Conservation (phyloP, 1,139 yeast genomes). For the Magnusiomyces starmeri region DNA sequence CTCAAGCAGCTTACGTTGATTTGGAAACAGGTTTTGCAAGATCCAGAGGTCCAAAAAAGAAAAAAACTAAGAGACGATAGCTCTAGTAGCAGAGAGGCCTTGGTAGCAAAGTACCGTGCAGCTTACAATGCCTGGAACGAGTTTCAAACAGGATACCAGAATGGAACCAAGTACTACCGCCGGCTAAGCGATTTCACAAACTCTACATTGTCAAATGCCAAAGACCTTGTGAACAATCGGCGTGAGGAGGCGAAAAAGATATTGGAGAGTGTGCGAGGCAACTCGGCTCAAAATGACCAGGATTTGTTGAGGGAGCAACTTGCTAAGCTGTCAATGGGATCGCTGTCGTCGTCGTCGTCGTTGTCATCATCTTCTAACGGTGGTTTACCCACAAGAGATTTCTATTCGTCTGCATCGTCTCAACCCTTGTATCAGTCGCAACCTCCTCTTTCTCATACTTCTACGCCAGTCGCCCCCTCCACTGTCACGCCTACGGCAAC, state of each 20-base stretch:
- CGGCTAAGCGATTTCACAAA: constrained; percentile 44
- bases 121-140: constrained; percentile 50
- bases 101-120: constrained; percentile 44
- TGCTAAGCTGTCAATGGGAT: constrained; percentile 20
- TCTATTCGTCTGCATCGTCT: no score
- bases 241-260: constrained; percentile 31
- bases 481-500: no score
- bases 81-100: constrained; percentile 36
- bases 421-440: no score
- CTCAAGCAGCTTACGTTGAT: constrained; percentile 49
- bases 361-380: constrained; percentile 13
- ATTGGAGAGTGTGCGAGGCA: constrained; percentile 15
- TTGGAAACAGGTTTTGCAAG: constrained; percentile 51
- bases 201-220: constrained; percentile 36
- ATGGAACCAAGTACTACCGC: constrained; percentile 58
- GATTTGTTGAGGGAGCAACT: constrained; percentile 26
- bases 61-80: constrained; percentile 35
- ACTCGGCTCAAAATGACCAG: constrained; percentile 18
- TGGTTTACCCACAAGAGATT: no score
- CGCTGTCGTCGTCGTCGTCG: constrained; percentile 7
- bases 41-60: constrained; percentile 35
- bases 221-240: constrained; percentile 34
- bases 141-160: constrained; percentile 50
- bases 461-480: no score
- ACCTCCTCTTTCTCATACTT: constrained; percentile 8